Percentiles rank a stretch among this genome's conserved stretches.
These are phyloP conservation scores for Fusarium armeniacum DNA, from an alignment of 2,329 filamentous ascomycete genomes.

Conservation along the genomic window DNA sequence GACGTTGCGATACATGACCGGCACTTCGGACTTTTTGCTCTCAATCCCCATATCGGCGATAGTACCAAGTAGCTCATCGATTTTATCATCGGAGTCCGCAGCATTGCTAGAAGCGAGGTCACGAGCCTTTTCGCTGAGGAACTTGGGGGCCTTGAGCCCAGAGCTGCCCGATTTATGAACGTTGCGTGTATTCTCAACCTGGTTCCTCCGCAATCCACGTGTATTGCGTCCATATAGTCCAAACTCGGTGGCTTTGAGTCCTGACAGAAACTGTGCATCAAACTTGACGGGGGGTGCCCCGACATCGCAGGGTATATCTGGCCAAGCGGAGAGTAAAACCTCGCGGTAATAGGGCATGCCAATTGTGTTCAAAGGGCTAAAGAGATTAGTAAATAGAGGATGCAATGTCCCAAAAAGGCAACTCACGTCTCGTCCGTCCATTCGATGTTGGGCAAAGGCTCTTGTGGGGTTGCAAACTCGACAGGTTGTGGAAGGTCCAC, in stretches of 20 bases:
- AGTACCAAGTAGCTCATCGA: slow-evolving; percentile 72
- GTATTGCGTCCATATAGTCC: slow-evolving; percentile 85
- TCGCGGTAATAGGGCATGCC: slow-evolving; percentile 97
- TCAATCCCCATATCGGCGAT: slow-evolving; percentile 79
- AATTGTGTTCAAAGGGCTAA: slow-evolving; percentile 82
- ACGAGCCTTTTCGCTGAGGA: slow-evolving; percentile 92
- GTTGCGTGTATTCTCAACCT: slow-evolving; percentile 82
- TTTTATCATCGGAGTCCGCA: slow-evolving; percentile 59
- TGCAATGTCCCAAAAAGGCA: too few relatives aligned
- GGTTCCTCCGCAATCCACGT: slow-evolving; percentile 80
- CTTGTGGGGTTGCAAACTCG: slow-evolving; percentile 79
- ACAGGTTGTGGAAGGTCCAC: slow-evolving; percentile 83
- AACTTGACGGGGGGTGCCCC: slow-evolving; percentile 84
- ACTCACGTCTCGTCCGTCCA: slow-evolving; percentile 79
- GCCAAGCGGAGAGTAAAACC: slow-evolving; percentile 88
- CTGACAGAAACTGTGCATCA: slow-evolving; percentile 77
- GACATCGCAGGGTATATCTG: slow-evolving; percentile 86
- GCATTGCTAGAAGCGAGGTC: slow-evolving; percentile 68
- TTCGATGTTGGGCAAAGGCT: slow-evolving; percentile 71
- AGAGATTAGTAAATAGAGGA: slow-evolving; percentile 13
- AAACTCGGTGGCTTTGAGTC: slow-evolving; percentile 79
- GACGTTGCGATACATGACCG: slow-evolving; percentile 90
- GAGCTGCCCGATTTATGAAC: slow-evolving; percentile 72
- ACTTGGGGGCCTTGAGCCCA: slow-evolving; percentile 82
- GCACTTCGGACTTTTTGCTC: slow-evolving; percentile 83